Base-by-base conservation (phyloP, 805 yeast genomes). In the Suhomyces canberraensis region DNA sequence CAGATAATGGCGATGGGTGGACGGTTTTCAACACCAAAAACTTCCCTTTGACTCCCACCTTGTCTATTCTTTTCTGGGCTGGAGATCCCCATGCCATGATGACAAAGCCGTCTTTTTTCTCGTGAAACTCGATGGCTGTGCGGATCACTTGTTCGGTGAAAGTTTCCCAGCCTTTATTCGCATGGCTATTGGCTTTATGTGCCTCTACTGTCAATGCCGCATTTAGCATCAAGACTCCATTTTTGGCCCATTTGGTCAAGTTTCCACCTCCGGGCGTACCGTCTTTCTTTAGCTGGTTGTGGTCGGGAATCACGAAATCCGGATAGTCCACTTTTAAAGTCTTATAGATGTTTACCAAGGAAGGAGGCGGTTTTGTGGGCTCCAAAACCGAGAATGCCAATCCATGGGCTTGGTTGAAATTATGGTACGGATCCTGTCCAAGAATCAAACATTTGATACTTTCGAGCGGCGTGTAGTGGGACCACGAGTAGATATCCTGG, bases 341-440 rank as follows among this genome's bases (percentile, higher is more conserved):
- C 52, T 88, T 91, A 67, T 82, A 93, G 38, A 93, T 93, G 55
- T 93, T 93, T 33, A 76, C 69, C 39, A 93, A 66, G 1, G 96
- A 88, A 0, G 98, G 98, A 2, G 93, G 84, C 1, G 79, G 78
- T 1, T 88, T 81, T 1, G 75, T 69, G 1, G 96, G 95, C 21
- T 84, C 83, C 38, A 78, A 72, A 1, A 93, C 98, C 15, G 95
- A 84, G 50, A 93, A 93, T 3, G 98, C 98, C 19, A 93, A 65
- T 0, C 98, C 98, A 54, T 93, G 98, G 0, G 98, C 98, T 59
- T 93, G 98, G 56, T 85, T 84, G 49, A 61, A 61, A 57, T 89
- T 88, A 60, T 93, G 98, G 57, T 93, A 93, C 0, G 98, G 98
- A 57, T 93, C 98, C 58, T 93, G 98, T 1, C 98, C 98, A 30